Conservation (phyloP, 495 filamentous ascomycete species). For the Annulohypoxylon nitens region DNA sequence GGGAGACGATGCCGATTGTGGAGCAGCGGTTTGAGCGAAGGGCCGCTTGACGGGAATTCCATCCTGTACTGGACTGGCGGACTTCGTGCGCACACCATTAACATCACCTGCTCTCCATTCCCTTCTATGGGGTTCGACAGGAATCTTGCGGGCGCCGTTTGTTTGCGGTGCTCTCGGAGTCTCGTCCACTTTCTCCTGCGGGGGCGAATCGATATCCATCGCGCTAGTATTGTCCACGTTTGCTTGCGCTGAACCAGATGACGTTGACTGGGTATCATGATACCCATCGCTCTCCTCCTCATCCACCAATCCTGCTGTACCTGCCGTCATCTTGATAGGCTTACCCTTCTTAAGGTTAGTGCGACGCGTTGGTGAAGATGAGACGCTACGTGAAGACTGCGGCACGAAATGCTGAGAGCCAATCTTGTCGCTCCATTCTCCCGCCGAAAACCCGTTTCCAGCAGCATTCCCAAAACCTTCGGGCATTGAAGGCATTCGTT, state of each 20-base stretch:
- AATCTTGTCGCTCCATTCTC: conserved; percentile 76
- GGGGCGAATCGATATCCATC: conserved; percentile 69
- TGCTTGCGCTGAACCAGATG: conserved; percentile 23
- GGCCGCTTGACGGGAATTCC: conserved; percentile 39
- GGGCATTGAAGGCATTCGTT: conserved; percentile 29
- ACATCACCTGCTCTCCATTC: conserved; percentile 64
- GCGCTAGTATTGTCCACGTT: conserved; percentile 58
- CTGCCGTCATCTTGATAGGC: conserved; percentile 60
- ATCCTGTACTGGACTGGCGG: conserved; percentile 47
- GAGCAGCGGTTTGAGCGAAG: conserved; percentile 27
- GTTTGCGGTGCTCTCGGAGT: conserved; percentile 39
- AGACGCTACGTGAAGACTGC: conserved; percentile 49
- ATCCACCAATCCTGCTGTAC: conserved; percentile 61
- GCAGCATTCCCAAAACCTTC: conserved; percentile 21
- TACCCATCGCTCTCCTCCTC: conserved; percentile 56
- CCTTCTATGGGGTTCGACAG: conserved; percentile 61
- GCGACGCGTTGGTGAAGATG: conserved; percentile 57
- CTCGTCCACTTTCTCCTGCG: conserved; percentile 36
- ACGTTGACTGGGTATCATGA: conserved; percentile 25
- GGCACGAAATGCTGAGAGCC: conserved; percentile 70
- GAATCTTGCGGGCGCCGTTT: conserved; percentile 57
- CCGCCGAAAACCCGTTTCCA: conserved; percentile 69
- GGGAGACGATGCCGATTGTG: conserved; percentile 41
- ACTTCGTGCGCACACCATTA: conserved; percentile 45
- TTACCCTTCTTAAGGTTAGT: conserved; percentile 55